Evolutionary conservation across 768 basidiomycete genomes (phyloP).

Genomic region (Pleurotus salmoneostramineus): DNA sequence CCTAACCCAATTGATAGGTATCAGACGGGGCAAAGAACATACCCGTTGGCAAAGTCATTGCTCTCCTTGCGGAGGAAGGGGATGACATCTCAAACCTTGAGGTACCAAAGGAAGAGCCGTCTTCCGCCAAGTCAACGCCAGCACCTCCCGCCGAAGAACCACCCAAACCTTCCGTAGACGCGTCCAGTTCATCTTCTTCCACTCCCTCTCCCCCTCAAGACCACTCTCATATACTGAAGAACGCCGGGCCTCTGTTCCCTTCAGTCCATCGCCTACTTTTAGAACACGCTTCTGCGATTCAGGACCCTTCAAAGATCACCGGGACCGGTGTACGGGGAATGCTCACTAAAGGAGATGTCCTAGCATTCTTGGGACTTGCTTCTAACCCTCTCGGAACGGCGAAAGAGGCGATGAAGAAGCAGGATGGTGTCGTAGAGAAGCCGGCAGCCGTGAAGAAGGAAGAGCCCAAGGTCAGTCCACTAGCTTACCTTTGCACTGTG

Average conservation of each 20-base stretch:
- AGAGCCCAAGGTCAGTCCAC: slow-evolving; percentile 9
- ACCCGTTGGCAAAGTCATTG: slow-evolving; percentile 85
- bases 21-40: slow-evolving; percentile 82
- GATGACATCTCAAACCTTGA: slow-evolving; percentile 90
- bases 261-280: slow-evolving; percentile 81
- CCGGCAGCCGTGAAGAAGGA: slow-evolving; percentile 29
- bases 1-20: slow-evolving; percentile 32
- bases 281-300: slow-evolving; percentile 55
- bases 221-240: slow-evolving; percentile 34
- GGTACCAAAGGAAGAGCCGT: slow-evolving; percentile 42
- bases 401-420: slow-evolving; percentile 39
- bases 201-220: slow-evolving; percentile 17
- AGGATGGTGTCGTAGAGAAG: slow-evolving; percentile 20
- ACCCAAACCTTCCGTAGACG: slow-evolving; percentile 22
- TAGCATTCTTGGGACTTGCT: slow-evolving; percentile 82
- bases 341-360: slow-evolving; percentile 94
- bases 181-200: slow-evolving; percentile 19
- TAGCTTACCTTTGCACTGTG: not conserved
- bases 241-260: slow-evolving; percentile 79
- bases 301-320: slow-evolving; percentile 56
- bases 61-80: slow-evolving; percentile 91
- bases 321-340: slow-evolving; percentile 91
- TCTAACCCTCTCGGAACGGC: slow-evolving; percentile 74
- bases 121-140: slow-evolving; percentile 11
- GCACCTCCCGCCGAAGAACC: slow-evolving; percentile 22